These are phyloP conservation scores for Marasmius fiardii DNA, from an alignment of 1,284 basidiomycete species.

Conservation along the genomic window DNA sequence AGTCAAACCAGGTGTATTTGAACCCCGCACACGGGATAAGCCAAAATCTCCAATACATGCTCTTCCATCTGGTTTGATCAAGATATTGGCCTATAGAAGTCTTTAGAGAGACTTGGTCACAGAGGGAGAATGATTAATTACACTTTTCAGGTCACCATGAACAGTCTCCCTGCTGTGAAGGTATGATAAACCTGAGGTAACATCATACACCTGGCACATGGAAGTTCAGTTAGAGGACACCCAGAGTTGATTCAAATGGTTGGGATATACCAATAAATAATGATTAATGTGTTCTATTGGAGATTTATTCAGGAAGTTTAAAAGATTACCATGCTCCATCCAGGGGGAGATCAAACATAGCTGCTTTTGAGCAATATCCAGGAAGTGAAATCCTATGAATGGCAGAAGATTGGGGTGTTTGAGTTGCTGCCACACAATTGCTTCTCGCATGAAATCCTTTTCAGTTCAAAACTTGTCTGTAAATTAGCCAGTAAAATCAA, in stretches of 20 bases:
- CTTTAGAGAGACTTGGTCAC: background rate
- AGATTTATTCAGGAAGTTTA: conserved; percentile 19
- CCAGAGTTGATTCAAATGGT: background rate
- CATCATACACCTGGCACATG: conserved; percentile 20
- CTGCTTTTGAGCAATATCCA: background rate
- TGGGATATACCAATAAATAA: conserved; percentile 19
- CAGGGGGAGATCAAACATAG: conserved; percentile 22
- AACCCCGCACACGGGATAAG: conserved; percentile 19
- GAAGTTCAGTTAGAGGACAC: background rate
- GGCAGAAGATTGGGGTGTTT: background rate
- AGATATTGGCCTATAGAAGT: background rate
- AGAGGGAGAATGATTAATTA: conserved; percentile 17
- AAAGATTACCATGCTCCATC: conserved; percentile 32
- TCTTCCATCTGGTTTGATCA: conserved; percentile 25
- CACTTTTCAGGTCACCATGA: conserved; percentile 36
- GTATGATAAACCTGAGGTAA: conserved; percentile 30
- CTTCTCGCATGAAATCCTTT: background rate
- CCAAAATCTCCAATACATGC: conserved; percentile 35
- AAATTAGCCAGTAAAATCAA: no score
- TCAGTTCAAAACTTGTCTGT: no score
- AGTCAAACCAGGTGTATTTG: conserved; percentile 3
- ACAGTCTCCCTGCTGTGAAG: conserved; percentile 29
- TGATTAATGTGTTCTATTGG: conserved; percentile 16
- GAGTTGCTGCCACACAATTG: conserved; percentile 2
- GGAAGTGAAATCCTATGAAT: background rate